Base-by-base conservation (phyloP, 768 basidiomycete genomes). In the Amanita muscaria region DNA sequence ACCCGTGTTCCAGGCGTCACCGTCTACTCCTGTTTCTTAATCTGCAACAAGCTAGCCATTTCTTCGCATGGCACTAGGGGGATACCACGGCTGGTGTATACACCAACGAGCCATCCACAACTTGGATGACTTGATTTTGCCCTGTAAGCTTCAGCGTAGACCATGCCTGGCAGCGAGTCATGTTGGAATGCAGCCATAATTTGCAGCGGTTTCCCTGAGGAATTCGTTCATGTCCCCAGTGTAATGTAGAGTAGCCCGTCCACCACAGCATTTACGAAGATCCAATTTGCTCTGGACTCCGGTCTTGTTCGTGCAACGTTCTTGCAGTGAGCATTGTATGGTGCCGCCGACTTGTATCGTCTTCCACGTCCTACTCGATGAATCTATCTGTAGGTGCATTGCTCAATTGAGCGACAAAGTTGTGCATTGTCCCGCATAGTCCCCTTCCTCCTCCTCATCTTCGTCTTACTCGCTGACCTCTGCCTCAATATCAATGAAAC, bases 401-500 rank as follows among this genome's bases (percentile, higher is more conserved):
- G n/a, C n/a, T n/a, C n/a, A n/a, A 39, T n/a, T n/a, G n/a, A n/a
- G n/a, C n/a, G n/a, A n/a, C n/a, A n/a, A n/a, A n/a, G n/a, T n/a
- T n/a, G n/a, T n/a, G n/a, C n/a, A n/a, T n/a, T 16, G 36, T n/a
- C 68, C 64, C 9, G 70, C 84, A 47, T 73, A 76, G 43, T 88
- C 88, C 15, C 86, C 72, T 7, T 69, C 85, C 3, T 87, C 89
- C 15, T 94, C 91, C 2, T 86, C 85, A 19, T 97, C 96, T 27
- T 96, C 94, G 3, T 97, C 96, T 15, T 98, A 94, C 22, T 96
- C 92, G 53, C 91, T 91, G 15, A 94, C 93, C 59, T 91, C 90
- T 43, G 91, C 92, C 66, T 94, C 90, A 46, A 93, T 75, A 77
- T 98, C 96, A 53, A 98, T 70, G 81, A 92, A 99, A 51, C 83